Evolutionary conservation across 73 alveolate species (phyloP), one percentile per base, ranked within the genome.

Genomic region (Paramecium sexaurelia): DNA sequence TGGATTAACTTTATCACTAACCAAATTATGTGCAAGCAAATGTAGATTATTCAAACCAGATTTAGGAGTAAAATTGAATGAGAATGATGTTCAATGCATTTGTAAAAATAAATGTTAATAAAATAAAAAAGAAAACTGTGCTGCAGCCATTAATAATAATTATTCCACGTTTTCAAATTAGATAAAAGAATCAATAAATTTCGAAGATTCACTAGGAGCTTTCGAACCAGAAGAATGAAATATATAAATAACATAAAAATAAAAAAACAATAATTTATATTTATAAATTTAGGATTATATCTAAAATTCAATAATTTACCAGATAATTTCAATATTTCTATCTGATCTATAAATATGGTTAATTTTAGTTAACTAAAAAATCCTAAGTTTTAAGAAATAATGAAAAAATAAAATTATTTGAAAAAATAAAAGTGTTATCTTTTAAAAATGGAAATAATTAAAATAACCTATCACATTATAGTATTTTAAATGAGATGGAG

Each of bases 11-110:
- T 61, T 61, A 8, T 61, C 83, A 26, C 26, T 61, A 32, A 26
- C 83, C 7, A 61, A 61, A 61, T 61, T 61, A 61, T 61, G 83
- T 24, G 83, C 83, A 8, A 61, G 43, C 47, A 61, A 61, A 26
- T 61, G 83, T 32, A 61, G 83, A 61, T 61, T 61, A 61, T 61
- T 61, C 26, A 61, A 61, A 13, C 83, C 83, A 61, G 83, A 61
- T 29, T 27, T 29, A 1, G 83, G 83, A 13, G 83, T 61, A 29
- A 61, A 61, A 32, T 32, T 61, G 8, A 61, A 61, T 61, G 83
- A 61, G 19, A 61, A 61, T 61, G 83, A 61, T 61, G 47, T 61
- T 61, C 43, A 26, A 61, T 61, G 83, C 43, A 26, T 61, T 26
- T 29, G 83, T 61, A 61, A 29, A 24, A 29, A 61, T 24, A 26